Percentiles rank a stretch among this genome's conserved stretches.
Conservation (phyloP, 2,329 filamentous ascomycete species). For the Apiospora hydei region DNA sequence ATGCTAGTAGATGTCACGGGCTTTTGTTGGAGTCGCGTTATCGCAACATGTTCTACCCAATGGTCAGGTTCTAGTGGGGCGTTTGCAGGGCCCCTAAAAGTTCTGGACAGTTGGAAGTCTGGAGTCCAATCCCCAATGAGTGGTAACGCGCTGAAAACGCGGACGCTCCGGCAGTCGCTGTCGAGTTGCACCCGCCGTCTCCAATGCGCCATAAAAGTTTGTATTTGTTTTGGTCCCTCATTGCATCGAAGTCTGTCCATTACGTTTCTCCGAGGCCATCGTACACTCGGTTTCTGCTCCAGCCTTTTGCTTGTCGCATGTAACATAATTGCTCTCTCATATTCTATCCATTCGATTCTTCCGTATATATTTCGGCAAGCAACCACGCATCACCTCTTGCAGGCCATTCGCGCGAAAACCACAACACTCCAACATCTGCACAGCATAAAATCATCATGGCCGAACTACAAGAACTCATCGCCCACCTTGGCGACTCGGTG, state of each 20-base stretch:
- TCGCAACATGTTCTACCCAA: background rate
- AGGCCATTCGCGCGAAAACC: background rate
- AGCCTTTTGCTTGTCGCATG: background rate
- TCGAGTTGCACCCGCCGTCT: constrained; percentile 2
- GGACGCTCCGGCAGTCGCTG: constrained; percentile 11
- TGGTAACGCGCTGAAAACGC: constrained; percentile 9
- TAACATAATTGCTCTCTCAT: background rate
- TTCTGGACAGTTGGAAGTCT: background rate
- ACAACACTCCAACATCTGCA: background rate
- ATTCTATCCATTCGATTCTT: background rate
- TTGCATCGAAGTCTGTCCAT: background rate
- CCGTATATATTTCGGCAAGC: background rate
- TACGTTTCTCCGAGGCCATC: background rate
- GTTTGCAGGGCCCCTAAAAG: background rate
- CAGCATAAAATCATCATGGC: constrained; percentile 35
- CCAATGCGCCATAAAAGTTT: constrained; percentile 19
- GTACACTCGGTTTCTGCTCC: background rate
- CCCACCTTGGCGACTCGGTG: constrained; percentile 40
- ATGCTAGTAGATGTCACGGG: background rate
- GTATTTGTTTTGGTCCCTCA: background rate
- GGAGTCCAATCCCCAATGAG: background rate
- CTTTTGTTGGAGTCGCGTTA: background rate
- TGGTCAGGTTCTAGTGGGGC: background rate
- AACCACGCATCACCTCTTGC: background rate
- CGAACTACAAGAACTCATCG: constrained; percentile 41